Evolutionary conservation across 176 grass and related monocot species (phyloP).

Genomic region (Triticum urartu): DNA sequence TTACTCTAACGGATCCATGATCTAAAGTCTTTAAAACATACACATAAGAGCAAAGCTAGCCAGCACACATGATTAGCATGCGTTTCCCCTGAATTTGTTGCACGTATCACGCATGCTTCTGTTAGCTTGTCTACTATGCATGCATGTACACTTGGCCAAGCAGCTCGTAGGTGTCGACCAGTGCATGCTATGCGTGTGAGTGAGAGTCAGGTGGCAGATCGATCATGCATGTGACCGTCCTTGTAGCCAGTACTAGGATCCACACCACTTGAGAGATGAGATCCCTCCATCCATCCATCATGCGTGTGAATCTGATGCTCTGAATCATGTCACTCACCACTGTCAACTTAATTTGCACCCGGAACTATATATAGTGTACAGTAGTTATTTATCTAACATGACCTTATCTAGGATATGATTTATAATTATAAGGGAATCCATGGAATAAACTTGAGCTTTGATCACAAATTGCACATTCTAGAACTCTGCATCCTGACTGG

Average conservation of each 20-base stretch:
- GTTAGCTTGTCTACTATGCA: neutral
- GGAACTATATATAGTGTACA: neutral
- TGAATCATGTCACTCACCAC: neutral
- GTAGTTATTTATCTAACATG: neutral
- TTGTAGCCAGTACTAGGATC: neutral
- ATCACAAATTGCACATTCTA: neutral
- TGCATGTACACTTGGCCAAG: neutral
- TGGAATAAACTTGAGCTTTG: neutral
- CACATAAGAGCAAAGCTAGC: neutral
- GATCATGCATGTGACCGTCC: neutral
- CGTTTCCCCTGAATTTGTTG: neutral
- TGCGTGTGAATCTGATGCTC: neutral
- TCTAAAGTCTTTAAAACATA: neutral
- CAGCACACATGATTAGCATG: neutral
- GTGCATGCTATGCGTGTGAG: no score
- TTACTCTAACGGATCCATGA: neutral
- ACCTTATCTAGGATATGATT: neutral
- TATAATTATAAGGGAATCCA: no score
- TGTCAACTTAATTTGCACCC: neutral
- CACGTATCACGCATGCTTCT: neutral
- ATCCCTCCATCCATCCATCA: neutral
- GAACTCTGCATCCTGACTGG: no score
- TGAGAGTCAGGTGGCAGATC: neutral
- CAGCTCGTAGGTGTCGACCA: no score
- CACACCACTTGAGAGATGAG: neutral